Evolutionary conservation across 805 yeast species (phyloP).

Genomic region (Teunomyces pallodes): DNA sequence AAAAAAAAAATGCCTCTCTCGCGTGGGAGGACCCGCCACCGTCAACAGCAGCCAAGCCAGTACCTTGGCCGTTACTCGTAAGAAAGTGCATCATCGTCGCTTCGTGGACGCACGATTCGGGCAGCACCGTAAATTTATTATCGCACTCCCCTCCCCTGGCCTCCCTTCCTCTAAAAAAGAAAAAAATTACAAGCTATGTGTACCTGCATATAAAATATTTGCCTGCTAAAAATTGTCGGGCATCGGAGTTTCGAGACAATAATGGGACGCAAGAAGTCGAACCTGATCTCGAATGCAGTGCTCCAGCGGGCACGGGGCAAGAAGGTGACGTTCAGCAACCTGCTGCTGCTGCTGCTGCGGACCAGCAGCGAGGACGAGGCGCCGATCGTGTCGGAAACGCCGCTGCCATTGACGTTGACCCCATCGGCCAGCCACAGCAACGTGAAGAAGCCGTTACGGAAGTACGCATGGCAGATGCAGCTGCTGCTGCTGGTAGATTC

Average conservation of each 20-base stretch:
- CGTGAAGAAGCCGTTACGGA: constrained; percentile 2
- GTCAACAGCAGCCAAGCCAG: too few relatives aligned
- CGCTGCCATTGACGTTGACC: constrained; percentile 5
- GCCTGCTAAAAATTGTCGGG: background rate
- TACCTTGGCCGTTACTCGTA: background rate
- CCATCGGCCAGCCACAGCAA: background rate
- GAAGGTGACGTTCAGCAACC: constrained; percentile 18
- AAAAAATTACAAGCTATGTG: too few relatives aligned
- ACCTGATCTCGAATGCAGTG: constrained; percentile 25
- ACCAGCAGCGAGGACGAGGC: constrained; percentile 6
- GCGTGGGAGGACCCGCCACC: too few relatives aligned
- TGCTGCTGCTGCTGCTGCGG: constrained; percentile 7
- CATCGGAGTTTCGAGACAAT: background rate
- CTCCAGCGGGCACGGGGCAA: constrained; percentile 20
- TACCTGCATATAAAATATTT: too few relatives aligned
- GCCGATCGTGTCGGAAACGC: background rate
- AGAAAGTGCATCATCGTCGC: background rate
- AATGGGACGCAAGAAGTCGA: constrained; percentile 13
- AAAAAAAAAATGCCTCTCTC: background rate
- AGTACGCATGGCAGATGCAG: constrained; percentile 1
- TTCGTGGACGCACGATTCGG: background rate
- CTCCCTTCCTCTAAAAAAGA: background rate
- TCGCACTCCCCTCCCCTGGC: background rate
- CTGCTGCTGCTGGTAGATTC: constrained; percentile 1
- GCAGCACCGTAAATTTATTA: background rate